phyloP scores from a whole-genome alignment of 306 rosid genomes.

The Acacia confusa region DNA sequence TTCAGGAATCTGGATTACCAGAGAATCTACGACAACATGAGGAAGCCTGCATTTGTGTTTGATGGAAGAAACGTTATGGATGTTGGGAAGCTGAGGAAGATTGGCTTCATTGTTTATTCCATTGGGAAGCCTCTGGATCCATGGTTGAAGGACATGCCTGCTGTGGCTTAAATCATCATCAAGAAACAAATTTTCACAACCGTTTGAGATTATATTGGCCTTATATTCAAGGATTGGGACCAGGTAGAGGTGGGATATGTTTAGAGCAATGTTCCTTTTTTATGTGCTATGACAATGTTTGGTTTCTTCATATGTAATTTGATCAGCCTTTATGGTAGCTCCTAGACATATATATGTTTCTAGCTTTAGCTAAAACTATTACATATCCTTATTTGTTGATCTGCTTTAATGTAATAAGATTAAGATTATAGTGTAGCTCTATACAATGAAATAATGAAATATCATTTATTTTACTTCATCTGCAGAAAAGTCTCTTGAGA shows the following conservation, averaged over 20 bases:
- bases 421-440: conserved; percentile 8
- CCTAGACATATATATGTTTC: conserved; percentile 30
- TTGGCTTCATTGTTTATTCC: conserved; percentile 80
- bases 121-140: conserved; percentile 83
- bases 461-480: conserved; percentile 23
- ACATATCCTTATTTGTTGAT: conserved; percentile 41
- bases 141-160: conserved; percentile 95
- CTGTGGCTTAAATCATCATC: conserved; percentile 54
- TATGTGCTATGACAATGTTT: conserved; percentile 5
- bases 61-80: conserved; percentile 74
- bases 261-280: conserved; percentile 28
- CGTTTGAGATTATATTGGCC: background rate
- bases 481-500: background rate
- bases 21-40: conserved; percentile 67
- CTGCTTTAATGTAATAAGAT: conserved; percentile 49
- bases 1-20: conserved; percentile 70
- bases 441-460: conserved; percentile 29
- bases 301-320: conserved; percentile 26
- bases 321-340: conserved; percentile 30
- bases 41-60: conserved; percentile 84
- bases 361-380: conserved; percentile 33
- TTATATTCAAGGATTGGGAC: background rate
- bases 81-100: conserved; percentile 65
- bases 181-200: background rate
- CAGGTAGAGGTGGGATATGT: conserved; percentile 7